A percentile compares a stretch with the other conserved stretches of the same genome.
These are phyloP conservation scores for Thelonectria olida DNA, from an alignment of 2,329 filamentous ascomycete species.

Conservation along the genomic window DNA sequence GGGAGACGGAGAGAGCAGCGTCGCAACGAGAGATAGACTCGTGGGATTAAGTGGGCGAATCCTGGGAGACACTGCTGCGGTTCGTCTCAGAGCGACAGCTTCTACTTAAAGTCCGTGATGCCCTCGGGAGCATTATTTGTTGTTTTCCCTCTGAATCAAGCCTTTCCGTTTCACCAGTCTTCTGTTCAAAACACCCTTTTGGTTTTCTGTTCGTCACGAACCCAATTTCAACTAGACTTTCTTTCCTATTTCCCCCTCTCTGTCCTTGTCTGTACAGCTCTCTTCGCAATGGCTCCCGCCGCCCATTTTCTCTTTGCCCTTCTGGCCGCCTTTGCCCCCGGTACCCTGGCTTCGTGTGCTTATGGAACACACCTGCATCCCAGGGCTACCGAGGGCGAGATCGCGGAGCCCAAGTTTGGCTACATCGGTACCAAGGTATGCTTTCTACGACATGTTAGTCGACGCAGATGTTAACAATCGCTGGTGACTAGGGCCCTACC, in stretches of 20 bases:
- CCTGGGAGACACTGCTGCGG: neutral
- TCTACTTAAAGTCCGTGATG: neutral
- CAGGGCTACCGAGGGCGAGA: conserved; percentile 40
- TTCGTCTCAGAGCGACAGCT: neutral
- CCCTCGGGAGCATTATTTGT: neutral
- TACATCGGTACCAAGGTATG: conserved; percentile 49
- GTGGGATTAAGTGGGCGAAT: neutral
- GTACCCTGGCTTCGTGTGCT: conserved; percentile 47
- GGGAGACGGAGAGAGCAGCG: too few species aligned
- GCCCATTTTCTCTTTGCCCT: conserved; percentile 26
- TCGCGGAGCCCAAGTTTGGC: conserved; percentile 49
- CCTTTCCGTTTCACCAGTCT: neutral
- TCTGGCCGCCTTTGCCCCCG: conserved; percentile 28
- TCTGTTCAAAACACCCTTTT: neutral
- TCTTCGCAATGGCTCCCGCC: neutral
- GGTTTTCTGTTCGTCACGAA: neutral
- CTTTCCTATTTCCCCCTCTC: neutral
- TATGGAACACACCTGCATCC: conserved; percentile 50
- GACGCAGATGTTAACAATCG: neutral
- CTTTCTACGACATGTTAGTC: neutral
- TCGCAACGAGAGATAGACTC: neutral
- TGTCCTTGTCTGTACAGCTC: neutral
- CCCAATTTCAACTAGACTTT: neutral
- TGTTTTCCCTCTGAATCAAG: neutral
- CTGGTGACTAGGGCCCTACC: conserved; percentile 52